phyloP scores from a whole-genome alignment of 2,329 filamentous ascomycete genomes.

The Pseudogymnoascus sp. region DNA sequence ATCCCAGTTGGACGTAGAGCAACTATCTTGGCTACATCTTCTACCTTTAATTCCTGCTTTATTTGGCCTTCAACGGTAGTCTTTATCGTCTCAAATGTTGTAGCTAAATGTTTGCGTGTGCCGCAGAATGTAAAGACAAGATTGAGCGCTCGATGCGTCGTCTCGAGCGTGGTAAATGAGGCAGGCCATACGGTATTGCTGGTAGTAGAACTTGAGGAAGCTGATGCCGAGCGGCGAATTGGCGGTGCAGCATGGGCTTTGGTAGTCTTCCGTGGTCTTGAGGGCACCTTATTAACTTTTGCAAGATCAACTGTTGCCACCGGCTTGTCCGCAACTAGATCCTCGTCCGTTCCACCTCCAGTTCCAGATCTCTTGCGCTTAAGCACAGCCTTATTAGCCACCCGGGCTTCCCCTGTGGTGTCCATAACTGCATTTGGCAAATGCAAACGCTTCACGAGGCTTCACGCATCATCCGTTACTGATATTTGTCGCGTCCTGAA shows the following conservation, averaged over 20 bases:
- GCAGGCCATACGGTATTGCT: conserved; percentile 54
- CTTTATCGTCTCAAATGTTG: conserved; percentile 83
- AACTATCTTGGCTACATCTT: conserved; percentile 77
- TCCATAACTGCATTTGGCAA: not conserved
- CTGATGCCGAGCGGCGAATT: conserved; percentile 13
- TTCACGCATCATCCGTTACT: not conserved
- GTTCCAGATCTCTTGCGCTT: conserved; percentile 32
- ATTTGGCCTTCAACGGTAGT: conserved; percentile 77
- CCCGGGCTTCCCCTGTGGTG: not conserved
- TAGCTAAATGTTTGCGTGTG: conserved; percentile 83
- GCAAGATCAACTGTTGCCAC: conserved; percentile 39
- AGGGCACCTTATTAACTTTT: conserved; percentile 46
- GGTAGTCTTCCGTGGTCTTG: conserved; percentile 37
- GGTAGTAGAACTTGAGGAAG: conserved; percentile 19
- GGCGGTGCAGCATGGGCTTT: conserved; percentile 25
- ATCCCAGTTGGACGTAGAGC: conserved; percentile 70
- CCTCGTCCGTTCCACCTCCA: conserved; percentile 12
- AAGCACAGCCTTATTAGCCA: conserved; percentile 11
- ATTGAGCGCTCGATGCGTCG: conserved; percentile 78
- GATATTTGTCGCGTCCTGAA: not conserved
- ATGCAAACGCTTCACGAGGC: not conserved
- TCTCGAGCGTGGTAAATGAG: conserved; percentile 62
- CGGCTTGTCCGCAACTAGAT: conserved; percentile 9
- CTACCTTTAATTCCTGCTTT: conserved; percentile 58
- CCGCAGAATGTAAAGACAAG: conserved; percentile 92